A percentile compares a stretch with the other conserved stretches of the same genome.
These are phyloP conservation scores for Alternaria viburni DNA, from an alignment of 2,329 filamentous ascomycete species.

Conservation along the genomic window DNA sequence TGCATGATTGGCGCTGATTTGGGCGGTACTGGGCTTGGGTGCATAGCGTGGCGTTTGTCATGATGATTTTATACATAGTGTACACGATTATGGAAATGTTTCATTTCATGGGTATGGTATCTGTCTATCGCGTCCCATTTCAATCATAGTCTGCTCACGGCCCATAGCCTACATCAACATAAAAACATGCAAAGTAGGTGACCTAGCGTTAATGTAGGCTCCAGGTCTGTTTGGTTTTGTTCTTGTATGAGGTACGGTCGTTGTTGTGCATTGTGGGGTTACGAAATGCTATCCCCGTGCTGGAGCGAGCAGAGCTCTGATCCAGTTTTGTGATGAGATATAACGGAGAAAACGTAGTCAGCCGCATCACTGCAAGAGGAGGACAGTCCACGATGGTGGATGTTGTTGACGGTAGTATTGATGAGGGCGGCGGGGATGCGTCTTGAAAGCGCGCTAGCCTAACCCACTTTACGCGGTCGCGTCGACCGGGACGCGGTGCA, in stretches of 20 bases:
- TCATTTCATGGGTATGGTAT: too few relatives aligned
- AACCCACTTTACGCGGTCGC: constrained; percentile 17
- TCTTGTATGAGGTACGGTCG: background rate
- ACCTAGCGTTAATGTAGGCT: background rate
- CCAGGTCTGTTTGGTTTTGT: background rate
- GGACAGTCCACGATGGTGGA: background rate
- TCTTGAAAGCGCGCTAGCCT: constrained; percentile 10
- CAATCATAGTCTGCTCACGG: too few relatives aligned
- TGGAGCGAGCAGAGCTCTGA: background rate
- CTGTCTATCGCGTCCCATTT: too few relatives aligned
- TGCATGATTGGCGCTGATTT: constrained; percentile 3
- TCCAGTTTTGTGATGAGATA: background rate
- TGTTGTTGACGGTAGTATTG: background rate
- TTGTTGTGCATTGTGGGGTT: background rate
- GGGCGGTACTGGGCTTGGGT: background rate
- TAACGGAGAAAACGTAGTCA: background rate
- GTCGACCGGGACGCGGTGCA: constrained; percentile 7
- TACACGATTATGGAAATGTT: background rate
- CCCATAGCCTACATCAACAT: background rate
- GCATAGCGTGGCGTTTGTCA: constrained; percentile 26
- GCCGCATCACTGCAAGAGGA: background rate
- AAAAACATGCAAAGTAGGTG: background rate
- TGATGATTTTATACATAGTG: background rate
- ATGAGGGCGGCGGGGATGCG: constrained; percentile 1
- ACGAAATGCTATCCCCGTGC: background rate